phyloP scores from a whole-genome alignment of 306 rosid genomes.

The Adenanthera pavonina region DNA sequence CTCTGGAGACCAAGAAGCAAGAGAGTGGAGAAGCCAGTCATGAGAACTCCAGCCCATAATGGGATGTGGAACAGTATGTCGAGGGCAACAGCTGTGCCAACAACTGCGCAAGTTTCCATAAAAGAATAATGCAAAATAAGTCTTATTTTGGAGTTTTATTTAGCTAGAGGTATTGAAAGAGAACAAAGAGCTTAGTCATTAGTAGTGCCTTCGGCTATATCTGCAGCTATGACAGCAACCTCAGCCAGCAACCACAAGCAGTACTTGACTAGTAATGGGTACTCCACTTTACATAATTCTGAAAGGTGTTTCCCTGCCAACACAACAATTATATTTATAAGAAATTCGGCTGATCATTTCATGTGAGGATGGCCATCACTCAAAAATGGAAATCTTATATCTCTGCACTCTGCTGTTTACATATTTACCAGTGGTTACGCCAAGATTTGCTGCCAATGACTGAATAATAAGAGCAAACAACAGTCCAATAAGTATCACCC shows the following conservation, averaged over 20 bases:
- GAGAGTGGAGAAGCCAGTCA: slow-evolving; percentile 83
- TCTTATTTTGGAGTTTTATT: neutral
- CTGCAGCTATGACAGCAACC: slow-evolving; percentile 86
- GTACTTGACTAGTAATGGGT: slow-evolving; percentile 69
- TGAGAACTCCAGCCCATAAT: slow-evolving; percentile 78
- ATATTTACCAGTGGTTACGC: slow-evolving; percentile 81
- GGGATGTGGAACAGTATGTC: slow-evolving; percentile 82
- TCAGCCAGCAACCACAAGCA: slow-evolving; percentile 88
- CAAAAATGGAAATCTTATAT: too few species aligned
- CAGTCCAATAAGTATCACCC: slow-evolving; percentile 84
- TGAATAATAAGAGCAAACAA: slow-evolving; percentile 86
- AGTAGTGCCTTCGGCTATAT: slow-evolving; percentile 81
- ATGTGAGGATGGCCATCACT: neutral
- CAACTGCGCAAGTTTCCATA: slow-evolving; percentile 54
- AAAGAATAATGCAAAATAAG: neutral
- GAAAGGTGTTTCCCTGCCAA: slow-evolving; percentile 82
- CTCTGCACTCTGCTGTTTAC: neutral
- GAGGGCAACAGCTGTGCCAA: slow-evolving; percentile 89
- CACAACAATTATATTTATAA: neutral
- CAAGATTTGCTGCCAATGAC: slow-evolving; percentile 90
- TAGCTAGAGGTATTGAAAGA: neutral
- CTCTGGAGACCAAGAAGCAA: slow-evolving; percentile 78
- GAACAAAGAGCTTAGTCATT: neutral
- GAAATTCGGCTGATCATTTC: neutral
- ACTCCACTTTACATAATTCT: slow-evolving; percentile 82